phyloP scores from a whole-genome alignment of 805 yeast species.

The Cyberlindnera saturnus region DNA sequence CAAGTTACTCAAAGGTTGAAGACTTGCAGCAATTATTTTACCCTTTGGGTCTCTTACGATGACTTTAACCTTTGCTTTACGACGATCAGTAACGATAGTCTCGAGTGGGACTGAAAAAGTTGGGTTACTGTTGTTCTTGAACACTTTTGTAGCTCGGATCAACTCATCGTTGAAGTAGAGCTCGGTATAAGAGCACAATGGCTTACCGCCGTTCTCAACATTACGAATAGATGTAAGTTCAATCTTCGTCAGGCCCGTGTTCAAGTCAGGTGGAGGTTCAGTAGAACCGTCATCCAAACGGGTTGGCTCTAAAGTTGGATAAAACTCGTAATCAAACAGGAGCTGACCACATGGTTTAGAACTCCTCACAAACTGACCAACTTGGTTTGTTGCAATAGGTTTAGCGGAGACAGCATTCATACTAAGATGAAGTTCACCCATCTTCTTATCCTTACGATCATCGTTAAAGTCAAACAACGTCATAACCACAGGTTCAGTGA shows the following conservation, averaged over 20 bases:
- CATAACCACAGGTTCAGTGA: conserved; percentile 77
- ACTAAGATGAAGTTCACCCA: conserved; percentile 75
- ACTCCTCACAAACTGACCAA: conserved; percentile 64
- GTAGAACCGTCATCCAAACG: conserved; percentile 71
- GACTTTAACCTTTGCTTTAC: conserved; percentile 62
- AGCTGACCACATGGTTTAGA: conserved; percentile 79
- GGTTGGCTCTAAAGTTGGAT: conserved; percentile 62
- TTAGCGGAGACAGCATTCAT: conserved; percentile 57
- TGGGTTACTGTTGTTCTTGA: conserved; percentile 61
- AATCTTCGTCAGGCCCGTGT: conserved; percentile 83
- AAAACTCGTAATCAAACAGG: conserved; percentile 61
- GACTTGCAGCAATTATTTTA: conserved; percentile 51
- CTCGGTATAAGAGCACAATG: conserved; percentile 64
- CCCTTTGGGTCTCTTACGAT: conserved; percentile 58
- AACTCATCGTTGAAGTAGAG: conserved; percentile 57
- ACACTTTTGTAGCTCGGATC: conserved; percentile 49
- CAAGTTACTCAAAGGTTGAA: conserved; percentile 55
- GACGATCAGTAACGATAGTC: conserved; percentile 65
- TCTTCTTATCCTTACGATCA: conserved; percentile 66
- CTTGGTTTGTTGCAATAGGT: conserved; percentile 41
- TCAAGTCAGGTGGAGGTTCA: conserved; percentile 84
- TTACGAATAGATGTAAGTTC: conserved; percentile 59
- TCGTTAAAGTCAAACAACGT: conserved; percentile 73
- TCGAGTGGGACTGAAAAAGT: conserved; percentile 59
- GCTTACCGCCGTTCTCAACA: conserved; percentile 27